phyloP scores from a whole-genome alignment of 2,329 filamentous ascomycete genomes.

The Aphanoascus verrucosus region DNA sequence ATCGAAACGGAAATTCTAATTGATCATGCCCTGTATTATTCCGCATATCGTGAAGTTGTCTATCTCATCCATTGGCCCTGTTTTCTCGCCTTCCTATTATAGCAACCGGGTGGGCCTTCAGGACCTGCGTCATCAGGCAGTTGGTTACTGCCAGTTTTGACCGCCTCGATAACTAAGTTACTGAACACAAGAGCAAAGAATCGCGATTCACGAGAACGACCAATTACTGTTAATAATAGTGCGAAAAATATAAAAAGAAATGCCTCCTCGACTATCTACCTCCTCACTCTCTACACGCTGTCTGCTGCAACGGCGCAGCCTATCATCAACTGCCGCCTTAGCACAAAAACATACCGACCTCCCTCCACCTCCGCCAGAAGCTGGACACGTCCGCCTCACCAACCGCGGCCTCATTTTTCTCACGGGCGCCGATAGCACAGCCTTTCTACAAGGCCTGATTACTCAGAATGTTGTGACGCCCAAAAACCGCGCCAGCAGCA shows the following conservation, averaged over 20 bases:
- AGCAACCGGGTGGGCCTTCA: neutral
- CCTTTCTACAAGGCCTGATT: conserved; percentile 79
- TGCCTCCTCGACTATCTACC: conserved; percentile 23
- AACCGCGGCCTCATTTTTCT: conserved; percentile 70
- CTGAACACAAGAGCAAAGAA: neutral
- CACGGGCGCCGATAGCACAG: conserved; percentile 64
- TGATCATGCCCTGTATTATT: neutral
- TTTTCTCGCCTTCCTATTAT: neutral
- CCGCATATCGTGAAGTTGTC: neutral
- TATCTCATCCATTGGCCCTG: neutral
- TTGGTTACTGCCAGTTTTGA: conserved; percentile 1
- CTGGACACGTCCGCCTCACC: conserved; percentile 47
- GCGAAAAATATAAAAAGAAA: conserved; percentile 18
- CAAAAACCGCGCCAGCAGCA: conserved; percentile 29
- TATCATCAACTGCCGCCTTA: conserved; percentile 21
- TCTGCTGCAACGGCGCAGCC: conserved; percentile 20
- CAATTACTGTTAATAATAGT: neutral
- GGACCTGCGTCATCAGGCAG: neutral
- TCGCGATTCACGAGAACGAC: neutral
- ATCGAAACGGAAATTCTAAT: neutral
- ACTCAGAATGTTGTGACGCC: conserved; percentile 55
- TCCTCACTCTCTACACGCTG: conserved; percentile 25
- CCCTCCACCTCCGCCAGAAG: conserved; percentile 29
- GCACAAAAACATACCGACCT: conserved; percentile 12
- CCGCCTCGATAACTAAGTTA: conserved; percentile 1